Evolutionary conservation across 768 basidiomycete species (phyloP).

Genomic region (Naganishia vishniacii): DNA sequence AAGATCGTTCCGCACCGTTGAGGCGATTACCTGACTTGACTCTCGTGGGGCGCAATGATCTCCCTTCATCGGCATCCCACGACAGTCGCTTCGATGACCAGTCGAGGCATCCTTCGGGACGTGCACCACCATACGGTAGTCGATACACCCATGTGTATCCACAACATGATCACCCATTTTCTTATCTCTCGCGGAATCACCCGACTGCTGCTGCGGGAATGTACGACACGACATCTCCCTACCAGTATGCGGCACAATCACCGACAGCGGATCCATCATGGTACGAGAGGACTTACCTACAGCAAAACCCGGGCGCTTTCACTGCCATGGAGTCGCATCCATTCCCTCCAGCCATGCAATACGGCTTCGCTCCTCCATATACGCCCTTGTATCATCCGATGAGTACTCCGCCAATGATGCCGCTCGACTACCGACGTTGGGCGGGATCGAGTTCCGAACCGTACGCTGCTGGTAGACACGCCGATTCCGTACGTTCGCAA

Average conservation of each 20-base stretch:
- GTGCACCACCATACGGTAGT: no score
- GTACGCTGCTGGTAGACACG: background rate
- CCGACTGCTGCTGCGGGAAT: background rate
- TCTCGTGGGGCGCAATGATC: background rate
- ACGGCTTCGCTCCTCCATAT: background rate
- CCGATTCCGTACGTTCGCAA: no score
- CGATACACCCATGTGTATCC: no score
- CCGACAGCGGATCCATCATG: background rate
- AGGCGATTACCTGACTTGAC: background rate
- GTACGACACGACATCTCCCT: background rate
- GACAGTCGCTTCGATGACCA: background rate
- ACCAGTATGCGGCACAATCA: background rate
- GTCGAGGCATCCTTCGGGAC: no score
- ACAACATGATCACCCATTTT: no score
- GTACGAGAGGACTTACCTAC: slow-evolving; percentile 6
- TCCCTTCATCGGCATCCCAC: background rate
- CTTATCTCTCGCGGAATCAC: no score
- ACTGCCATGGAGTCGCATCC: background rate
- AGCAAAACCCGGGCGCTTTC: background rate
- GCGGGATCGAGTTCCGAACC: background rate
- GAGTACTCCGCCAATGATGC: background rate
- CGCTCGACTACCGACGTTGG: background rate
- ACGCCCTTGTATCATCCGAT: background rate
- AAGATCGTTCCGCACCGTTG: background rate
- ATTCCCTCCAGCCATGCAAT: background rate